Evolutionary conservation across 495 filamentous ascomycete species (phyloP), one percentile per base, ranked within the genome.

Genomic region (Aspergillus steynii): DNA sequence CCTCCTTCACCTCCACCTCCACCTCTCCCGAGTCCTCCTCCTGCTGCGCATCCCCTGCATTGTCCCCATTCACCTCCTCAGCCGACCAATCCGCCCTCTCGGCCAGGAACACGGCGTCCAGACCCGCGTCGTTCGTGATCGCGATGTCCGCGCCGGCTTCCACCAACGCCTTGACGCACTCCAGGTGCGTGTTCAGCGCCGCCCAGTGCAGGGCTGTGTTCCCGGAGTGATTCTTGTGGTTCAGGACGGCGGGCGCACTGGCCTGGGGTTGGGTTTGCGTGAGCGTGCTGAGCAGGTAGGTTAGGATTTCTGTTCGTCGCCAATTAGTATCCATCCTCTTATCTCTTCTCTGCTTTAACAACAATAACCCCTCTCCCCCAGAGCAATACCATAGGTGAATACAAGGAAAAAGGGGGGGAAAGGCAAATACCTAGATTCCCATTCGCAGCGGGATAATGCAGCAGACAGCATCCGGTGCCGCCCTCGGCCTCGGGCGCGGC

Each of bases 151-250:
- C 90, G 3, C 90, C 90, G 5, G 86, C 85, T 46, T 87, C 79
- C 0, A 90, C 76, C 12, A 98, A 83, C 3, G 85, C 68, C 78
- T 95, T 90, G 12, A 96, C 93, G 27, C 86, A 84, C 32, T 84
- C 83, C 2, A 97, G 73, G 66, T 96, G 92, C 14, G 94, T 93
- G 62, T 95, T 94, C 59, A 96, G 77, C 1, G 92, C 88, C 0
- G 93, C 94, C 91, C 92, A 97, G 77, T 97, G 93, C 56, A 98
- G 75, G 1, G 92, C 81, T 10, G 94, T 97, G 76, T 97, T 97
- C 29, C 92, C 93, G 29, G 87, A 85, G 59, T 83, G 71, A 63
- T 98, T 97, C 26, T 69, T 82, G 74, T 72, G 82, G 74, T 95
- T 88, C 10, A 96, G 60, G 37, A 88, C 81, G n/a, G 26, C 63